Evolutionary conservation across 129 eudicot genomes (phyloP).

Genomic region (sunflower (Helianthus annuus)): DNA sequence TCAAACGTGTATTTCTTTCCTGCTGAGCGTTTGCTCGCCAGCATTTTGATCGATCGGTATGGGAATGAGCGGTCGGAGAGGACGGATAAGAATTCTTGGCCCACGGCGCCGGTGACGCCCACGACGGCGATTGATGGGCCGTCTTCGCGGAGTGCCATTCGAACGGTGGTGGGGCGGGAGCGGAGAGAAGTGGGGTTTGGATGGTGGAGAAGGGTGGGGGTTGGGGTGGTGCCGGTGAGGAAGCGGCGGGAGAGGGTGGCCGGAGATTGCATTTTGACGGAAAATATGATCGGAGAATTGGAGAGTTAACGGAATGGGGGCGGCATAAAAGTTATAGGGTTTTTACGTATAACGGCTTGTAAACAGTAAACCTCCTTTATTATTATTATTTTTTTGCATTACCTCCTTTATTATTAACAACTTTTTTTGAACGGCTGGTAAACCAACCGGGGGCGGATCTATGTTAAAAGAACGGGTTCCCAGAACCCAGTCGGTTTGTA

Average conservation of each 20-base stretch:
- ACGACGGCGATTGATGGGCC: conserved; percentile 93
- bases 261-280: conserved; percentile 46
- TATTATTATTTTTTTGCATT: no score
- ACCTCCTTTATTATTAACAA: no score
- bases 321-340: conserved; percentile 23
- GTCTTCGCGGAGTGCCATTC: conserved; percentile 70
- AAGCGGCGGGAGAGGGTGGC: conserved; percentile 41
- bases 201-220: conserved; percentile 29
- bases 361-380: no score
- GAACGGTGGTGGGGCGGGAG: conserved; percentile 46
- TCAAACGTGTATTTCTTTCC: conserved; percentile 71
- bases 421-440: no score
- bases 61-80: conserved; percentile 88
- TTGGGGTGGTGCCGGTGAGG: conserved; percentile 35
- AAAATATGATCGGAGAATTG: neutral
- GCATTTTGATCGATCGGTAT: conserved; percentile 75
- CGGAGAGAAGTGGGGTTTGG: conserved; percentile 14
- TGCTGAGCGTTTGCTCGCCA: conserved; percentile 91
- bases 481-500: no score
- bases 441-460: no score
- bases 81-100: conserved; percentile 93
- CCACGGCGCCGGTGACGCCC: conserved; percentile 98
- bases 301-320: neutral
- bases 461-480: no score
- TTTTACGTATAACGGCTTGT: no score